Evolutionary conservation across 140 eudicot species (phyloP).

Genomic region (Flaveria floridana): DNA sequence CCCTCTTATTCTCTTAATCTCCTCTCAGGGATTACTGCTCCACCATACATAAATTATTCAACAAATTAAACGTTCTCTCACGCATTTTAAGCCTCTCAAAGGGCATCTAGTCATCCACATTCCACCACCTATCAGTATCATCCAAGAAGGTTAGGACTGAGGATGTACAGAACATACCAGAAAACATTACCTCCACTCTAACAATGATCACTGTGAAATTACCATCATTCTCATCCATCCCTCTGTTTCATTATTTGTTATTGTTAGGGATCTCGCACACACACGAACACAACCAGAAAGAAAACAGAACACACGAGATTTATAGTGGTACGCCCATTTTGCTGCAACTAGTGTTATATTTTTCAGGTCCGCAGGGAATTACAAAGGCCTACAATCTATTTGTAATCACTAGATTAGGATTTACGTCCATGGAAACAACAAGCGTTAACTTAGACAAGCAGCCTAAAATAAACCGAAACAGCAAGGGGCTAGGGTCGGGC

Average conservation of each 20-base stretch:
- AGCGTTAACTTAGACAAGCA: no score
- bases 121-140: neutral
- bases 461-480: no score
- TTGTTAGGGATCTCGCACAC: no score
- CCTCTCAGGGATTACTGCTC: neutral
- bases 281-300: no score
- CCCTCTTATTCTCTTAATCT: slow-evolving; percentile 15
- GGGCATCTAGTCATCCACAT: slow-evolving; percentile 12
- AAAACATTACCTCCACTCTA: neutral
- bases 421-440: no score
- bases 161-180: neutral
- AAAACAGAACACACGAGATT: no score
- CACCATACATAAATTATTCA: slow-evolving; percentile 11
- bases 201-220: slow-evolving; percentile 23
- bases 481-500: no score
- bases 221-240: slow-evolving; percentile 19
- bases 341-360: no score
- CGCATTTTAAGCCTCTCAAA: slow-evolving; percentile 10
- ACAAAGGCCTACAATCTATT: no score
- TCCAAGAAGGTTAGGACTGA: slow-evolving; percentile 1
- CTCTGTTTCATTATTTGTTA: neutral
- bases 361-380: no score
- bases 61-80: slow-evolving; percentile 15
- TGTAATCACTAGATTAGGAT: no score
- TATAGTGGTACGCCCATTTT: no score